phyloP scores from a whole-genome alignment of 352 stramenopile genomes.

The Phytophthora litchii region DNA sequence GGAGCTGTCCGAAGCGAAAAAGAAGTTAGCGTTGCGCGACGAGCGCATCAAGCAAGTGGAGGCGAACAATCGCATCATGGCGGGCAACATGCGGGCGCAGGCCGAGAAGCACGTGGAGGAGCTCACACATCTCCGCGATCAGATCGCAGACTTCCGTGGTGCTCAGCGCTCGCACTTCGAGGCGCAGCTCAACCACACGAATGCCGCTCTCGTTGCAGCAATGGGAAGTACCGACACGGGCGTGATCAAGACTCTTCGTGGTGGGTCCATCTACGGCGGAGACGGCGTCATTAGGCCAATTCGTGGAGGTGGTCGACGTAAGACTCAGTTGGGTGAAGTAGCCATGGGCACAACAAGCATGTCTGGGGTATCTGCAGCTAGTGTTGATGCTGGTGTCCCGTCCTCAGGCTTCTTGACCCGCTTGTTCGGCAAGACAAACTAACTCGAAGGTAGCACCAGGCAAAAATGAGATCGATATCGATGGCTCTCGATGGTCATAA shows the following conservation, averaged over 20 bases:
- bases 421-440: constrained; percentile 58
- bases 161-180: constrained; percentile 82
- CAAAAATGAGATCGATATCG: not conserved
- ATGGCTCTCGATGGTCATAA: not conserved
- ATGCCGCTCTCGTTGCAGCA: constrained; percentile 29
- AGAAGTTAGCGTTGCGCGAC: constrained; percentile 90
- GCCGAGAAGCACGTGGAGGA: constrained; percentile 90
- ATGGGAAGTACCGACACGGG: constrained; percentile 34
- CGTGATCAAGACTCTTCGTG: constrained; percentile 73
- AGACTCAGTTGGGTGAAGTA: constrained; percentile 44
- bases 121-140: constrained; percentile 82
- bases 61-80: constrained; percentile 86
- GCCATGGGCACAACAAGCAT: constrained; percentile 16
- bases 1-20: constrained; percentile 86
- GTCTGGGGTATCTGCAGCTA: constrained; percentile 9
- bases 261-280: constrained; percentile 65
- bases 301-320: constrained; percentile 68
- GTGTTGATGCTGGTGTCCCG: constrained; percentile 17
- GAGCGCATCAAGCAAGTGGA: constrained; percentile 92
- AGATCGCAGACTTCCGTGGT: constrained; percentile 84
- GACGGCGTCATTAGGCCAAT: constrained; percentile 79
- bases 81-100: constrained; percentile 88
- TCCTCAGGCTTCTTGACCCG: constrained; percentile 56
- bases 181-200: constrained; percentile 61
- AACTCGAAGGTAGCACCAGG: constrained; percentile 2